Base-by-base conservation (phyloP, 257 asterid species). In the Solanum gracilifrons region DNA sequence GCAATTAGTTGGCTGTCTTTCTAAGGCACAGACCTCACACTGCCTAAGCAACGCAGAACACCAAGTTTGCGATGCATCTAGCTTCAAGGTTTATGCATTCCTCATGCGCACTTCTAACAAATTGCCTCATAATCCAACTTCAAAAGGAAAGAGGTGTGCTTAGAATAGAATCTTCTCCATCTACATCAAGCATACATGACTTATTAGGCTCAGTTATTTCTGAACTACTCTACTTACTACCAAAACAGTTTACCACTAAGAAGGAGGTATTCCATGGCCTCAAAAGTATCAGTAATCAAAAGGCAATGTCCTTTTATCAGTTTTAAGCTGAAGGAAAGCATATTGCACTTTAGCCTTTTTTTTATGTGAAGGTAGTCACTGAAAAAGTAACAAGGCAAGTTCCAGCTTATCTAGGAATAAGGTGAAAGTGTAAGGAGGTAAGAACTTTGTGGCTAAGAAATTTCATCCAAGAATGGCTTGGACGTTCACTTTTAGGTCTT, bases 361-460 rank as follows among this genome's bases (percentile, higher is more conserved):
- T 12, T 21, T 29, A 35, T 85, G 88, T 64, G 76, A 68, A 41
- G 16, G 16, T 51, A 31, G 75, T 60, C 86, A 85, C 72, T 76
- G 62, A 87, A 85, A 79, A 79, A 69, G 33, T 62, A 58, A 62
- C 72, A 87, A 66, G 75, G 66, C 62, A 86, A 72, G 83, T 27
- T 85, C 77, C 82, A 85, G 82, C 80, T 87, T 87, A 89, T 77
- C 29, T 13, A 23, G 71, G 90, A 84, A 85, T 23, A 87, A 83
- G 51, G 29, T 25, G 27, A 85, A 39, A 46, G 51, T 66, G 64
- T 37, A 43, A 60, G 37, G 62, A 66, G 80, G 87, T 66, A 85
- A 85, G 62, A 85, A 27, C 27, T 39, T 85, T 66, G 87, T 85
- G 87, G 87, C 87, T 39, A 66, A 85, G 41, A 85, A 62, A 85